Base-by-base conservation (phyloP, 441 rosid species). In the Theobroma grandiflorum region DNA sequence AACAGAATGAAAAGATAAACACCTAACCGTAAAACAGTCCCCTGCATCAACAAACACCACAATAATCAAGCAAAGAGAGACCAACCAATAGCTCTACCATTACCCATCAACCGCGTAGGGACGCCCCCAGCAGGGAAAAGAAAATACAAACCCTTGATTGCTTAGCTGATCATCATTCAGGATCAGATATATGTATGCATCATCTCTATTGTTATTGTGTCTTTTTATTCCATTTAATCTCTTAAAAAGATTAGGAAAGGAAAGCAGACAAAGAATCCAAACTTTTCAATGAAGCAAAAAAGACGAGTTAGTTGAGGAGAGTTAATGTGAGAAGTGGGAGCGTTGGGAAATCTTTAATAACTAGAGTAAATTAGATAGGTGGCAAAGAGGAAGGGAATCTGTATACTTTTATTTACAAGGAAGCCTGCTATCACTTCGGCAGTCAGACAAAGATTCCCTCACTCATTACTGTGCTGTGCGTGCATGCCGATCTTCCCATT, bases 371-470 rank as follows among this genome's bases (percentile, higher is more conserved):
- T 73, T 37, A 37, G 47, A 78, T 49, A 40, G 69, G 78, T 78
- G 78, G 75, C 14, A 43, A 77, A 67, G 72, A 16, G 65, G 78
- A 61, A 45, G 59, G 42, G 57, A 55, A 86, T 77, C 43, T 74
- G 68, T 10, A 16, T 40, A 61, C 63, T 75, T 78, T 74, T 64
- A 78, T 72, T 75, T 59, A n/a, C 69, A 71, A 47, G 72, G 66
- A 58, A 68, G 72, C 68, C 74, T 72, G 74, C 82, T 37, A 52
- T 58, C 7, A 58, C 77, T 45, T 62, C 35, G 35, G 38, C 52
- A 70, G 79, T 82, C 87, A 74, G 83, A 84, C 89, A 84, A 82
- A 87, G 87, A 87, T 87, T 84, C 86, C 86, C 75, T 62, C 79
- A 64, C 82, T 81, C 33, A 82, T 67, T 82, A 67, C 83, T 31